Conservation (phyloP, 768 basidiomycete species). For the Suillus variegatus region DNA sequence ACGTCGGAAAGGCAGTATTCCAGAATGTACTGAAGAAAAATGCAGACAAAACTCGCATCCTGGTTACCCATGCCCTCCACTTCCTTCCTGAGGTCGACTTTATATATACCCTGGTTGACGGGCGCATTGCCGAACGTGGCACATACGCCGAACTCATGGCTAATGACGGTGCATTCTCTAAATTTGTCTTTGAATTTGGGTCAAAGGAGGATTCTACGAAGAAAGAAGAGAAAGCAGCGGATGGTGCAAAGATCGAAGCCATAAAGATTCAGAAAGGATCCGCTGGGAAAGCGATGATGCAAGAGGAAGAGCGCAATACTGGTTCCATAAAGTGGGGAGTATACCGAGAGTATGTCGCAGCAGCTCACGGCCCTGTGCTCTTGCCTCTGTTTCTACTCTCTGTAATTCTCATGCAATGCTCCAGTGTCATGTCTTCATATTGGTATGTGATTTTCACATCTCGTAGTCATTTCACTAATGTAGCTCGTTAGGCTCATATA, state of each 20-base stretch:
- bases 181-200: conserved; percentile 78
- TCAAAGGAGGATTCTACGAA: conserved; percentile 51
- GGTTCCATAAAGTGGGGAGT: conserved; percentile 49
- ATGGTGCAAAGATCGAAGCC: conserved; percentile 32
- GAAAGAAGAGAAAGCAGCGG: conserved; percentile 43
- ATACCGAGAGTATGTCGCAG: conserved; percentile 56
- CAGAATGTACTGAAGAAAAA: conserved; percentile 75
- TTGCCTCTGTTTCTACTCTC: conserved; percentile 66
- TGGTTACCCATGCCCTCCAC: conserved; percentile 92
- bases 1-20: conserved; percentile 87
- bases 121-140: conserved; percentile 77
- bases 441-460: conserved; percentile 47
- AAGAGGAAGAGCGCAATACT: conserved; percentile 78
- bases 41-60: conserved; percentile 73
- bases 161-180: conserved; percentile 65
- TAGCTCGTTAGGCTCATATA: conserved; percentile 64
- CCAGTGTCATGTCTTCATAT: conserved; percentile 71
- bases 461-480: background rate
- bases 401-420: conserved; percentile 65
- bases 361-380: conserved; percentile 66
- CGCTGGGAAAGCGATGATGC: conserved; percentile 67
- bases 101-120: conserved; percentile 77
- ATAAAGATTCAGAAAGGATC: conserved; percentile 36
- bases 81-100: conserved; percentile 88
- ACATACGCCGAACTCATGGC: conserved; percentile 73